Conservation (phyloP, 2,329 filamentous ascomycete species). For the Leptographium procerum region DNA sequence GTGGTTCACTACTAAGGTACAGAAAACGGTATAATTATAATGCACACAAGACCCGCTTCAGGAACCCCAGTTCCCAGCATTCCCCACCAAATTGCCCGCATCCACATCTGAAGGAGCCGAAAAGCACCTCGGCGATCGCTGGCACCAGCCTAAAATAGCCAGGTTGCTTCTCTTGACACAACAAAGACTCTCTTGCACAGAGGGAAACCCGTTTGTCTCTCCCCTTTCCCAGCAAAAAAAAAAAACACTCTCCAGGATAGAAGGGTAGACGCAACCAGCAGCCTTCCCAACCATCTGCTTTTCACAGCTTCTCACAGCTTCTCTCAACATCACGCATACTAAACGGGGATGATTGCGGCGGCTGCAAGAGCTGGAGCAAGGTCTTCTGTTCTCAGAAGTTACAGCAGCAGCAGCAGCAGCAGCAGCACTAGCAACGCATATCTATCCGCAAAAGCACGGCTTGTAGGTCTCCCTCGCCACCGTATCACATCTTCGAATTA, state of each 20-base stretch:
- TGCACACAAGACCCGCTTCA: not conserved
- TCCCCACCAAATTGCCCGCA: not conserved
- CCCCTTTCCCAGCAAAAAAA: not conserved
- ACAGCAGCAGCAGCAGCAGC: conserved; percentile 1
- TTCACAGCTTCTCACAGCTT: not conserved
- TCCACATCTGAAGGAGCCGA: conserved; percentile 4
- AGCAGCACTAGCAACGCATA: not conserved
- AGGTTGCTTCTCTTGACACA: not conserved
- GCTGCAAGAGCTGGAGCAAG: conserved; percentile 24
- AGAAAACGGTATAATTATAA: too few species aligned
- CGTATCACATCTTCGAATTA: too few species aligned
- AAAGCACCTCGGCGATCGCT: conserved; percentile 13
- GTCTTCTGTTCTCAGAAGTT: conserved; percentile 21
- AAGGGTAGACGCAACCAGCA: too few species aligned
- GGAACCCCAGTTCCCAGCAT: not conserved
- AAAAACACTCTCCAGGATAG: too few species aligned
- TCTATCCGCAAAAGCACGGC: conserved; percentile 11
- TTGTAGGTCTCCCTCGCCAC: too few species aligned
- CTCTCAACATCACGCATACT: not conserved
- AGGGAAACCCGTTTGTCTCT: not conserved
- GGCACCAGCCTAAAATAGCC: not conserved
- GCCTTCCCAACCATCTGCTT: too few species aligned
- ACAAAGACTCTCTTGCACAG: not conserved
- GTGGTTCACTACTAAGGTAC: too few species aligned
- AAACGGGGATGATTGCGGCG: conserved; percentile 23